These are phyloP conservation scores for Colletotrichum eleusines DNA, from an alignment of 2,329 filamentous ascomycete species.

Conservation along the genomic window DNA sequence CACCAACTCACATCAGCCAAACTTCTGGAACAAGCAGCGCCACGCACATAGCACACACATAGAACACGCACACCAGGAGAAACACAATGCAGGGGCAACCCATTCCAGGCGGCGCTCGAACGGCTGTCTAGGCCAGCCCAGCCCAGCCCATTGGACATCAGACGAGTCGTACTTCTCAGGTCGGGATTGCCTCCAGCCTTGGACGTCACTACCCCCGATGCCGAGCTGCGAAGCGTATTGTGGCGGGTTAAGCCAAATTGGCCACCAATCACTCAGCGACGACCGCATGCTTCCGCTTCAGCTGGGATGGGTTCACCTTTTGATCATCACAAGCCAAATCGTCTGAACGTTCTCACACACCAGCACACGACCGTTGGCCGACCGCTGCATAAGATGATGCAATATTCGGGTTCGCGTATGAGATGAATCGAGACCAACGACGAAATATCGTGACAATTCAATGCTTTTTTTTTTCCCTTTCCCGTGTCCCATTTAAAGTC, in stretches of 20 bases:
- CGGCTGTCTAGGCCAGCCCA: background rate
- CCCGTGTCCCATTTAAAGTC: background rate
- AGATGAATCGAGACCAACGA: background rate
- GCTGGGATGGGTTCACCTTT: slow-evolving; percentile 19
- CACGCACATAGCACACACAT: slow-evolving; percentile 11
- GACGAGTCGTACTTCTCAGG: slow-evolving; percentile 3
- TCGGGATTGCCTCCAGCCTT: background rate
- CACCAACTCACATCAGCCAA: slow-evolving; percentile 11
- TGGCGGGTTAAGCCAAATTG: background rate
- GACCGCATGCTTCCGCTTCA: background rate
- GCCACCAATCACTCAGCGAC: slow-evolving; percentile 11
- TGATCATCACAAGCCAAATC: background rate
- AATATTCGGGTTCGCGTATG: slow-evolving; percentile 4
- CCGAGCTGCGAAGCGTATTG: background rate
- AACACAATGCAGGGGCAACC: slow-evolving; percentile 6
- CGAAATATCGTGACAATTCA: slow-evolving; percentile 1
- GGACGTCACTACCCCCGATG: background rate
- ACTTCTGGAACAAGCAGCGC: slow-evolving; percentile 14
- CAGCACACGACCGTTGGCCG: slow-evolving; percentile 6
- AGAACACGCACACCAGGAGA: background rate
- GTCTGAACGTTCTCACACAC: background rate
- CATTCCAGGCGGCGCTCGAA: slow-evolving; percentile 15
- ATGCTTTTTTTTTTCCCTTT: background rate
- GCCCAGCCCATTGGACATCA: background rate
- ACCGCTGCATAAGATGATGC: slow-evolving; percentile 2